Base-by-base conservation (phyloP, 768 basidiomycete genomes). In the Psilocybe azurescens region DNA sequence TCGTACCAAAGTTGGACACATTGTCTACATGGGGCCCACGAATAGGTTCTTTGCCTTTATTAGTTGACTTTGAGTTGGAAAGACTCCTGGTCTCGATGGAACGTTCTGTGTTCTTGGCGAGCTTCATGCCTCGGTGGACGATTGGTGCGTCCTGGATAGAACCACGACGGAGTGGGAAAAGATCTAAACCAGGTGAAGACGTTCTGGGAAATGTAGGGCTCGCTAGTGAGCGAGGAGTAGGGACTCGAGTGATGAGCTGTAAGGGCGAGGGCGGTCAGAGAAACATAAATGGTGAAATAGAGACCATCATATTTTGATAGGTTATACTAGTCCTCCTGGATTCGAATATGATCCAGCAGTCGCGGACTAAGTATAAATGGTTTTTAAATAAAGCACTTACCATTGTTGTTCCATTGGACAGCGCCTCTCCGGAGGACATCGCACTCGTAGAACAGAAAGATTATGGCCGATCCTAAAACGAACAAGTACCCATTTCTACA, bases 1-100 rank as follows among this genome's bases (percentile, higher is more conserved):
- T 44, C 41, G 41, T 58, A 63, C 64, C 55, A 61, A 69, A 68
- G 60, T 66, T 70, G 47, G 70, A 69, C 53, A 49, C 59, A 58
- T 64, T 60, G 55, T 70, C 62, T 44, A 51, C 38, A 55, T 58
- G 60, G 32, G 55, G 66, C 55, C 68, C 66, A 53, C 60, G 66
- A 50, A 66, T 58, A 53, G 72, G 70, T 57, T 73, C 73, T 61
- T 77, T 77, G 44, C 73, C 74, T 64, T 79, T 78, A 52, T 72
- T 69, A 18, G 65, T 70, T 24, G 69, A 52, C 62, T 50, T 69
- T n/a, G 73, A 61, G 48, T 62, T 63, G 47, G 60, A 65, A 29
- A 47, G 69, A 63, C 51, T 54, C 39, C 59, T 62, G 50, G 36
- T 52, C 36, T 46, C 49, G 28, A 58, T 44, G 28, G 63, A 66